phyloP scores from a whole-genome alignment of 768 basidiomycete genomes.

The Asterophora lycoperdoides region DNA sequence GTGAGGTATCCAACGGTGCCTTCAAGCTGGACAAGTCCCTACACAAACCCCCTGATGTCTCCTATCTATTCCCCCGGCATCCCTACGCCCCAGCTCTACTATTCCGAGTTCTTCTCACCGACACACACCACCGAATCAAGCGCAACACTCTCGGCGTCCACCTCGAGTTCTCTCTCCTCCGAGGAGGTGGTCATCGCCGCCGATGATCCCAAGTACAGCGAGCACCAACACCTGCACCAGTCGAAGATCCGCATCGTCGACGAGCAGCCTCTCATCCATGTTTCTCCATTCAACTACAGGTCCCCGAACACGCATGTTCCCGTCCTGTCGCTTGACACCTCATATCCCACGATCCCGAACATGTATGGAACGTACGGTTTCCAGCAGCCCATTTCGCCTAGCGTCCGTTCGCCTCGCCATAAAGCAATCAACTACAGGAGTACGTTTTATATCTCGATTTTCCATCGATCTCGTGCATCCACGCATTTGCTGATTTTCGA shows the following conservation, averaged over 20 bases:
- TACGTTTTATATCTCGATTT: slow-evolving; percentile 16
- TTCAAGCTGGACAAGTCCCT: slow-evolving; percentile 3
- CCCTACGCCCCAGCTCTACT: slow-evolving; percentile 5
- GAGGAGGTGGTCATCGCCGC: slow-evolving; percentile 32
- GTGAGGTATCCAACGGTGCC: slow-evolving; percentile 4
- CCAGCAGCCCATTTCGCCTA: slow-evolving; percentile 8
- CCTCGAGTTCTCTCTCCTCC: slow-evolving; percentile 22
- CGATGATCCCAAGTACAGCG: slow-evolving; percentile 37
- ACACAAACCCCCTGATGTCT: slow-evolving; percentile 3
- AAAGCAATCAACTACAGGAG: slow-evolving; percentile 41
- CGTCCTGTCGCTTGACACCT: slow-evolving; percentile 17
- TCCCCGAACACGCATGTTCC: slow-evolving; percentile 9
- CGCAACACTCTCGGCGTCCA: slow-evolving; percentile 13
- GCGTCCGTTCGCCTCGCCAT: slow-evolving; percentile 17
- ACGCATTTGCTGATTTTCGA: not conserved
- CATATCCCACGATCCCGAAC: slow-evolving; percentile 12
- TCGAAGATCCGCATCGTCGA: slow-evolving; percentile 35
- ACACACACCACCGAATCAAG: slow-evolving; percentile 11
- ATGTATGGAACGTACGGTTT: slow-evolving; percentile 11
- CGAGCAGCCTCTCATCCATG: slow-evolving; percentile 28
- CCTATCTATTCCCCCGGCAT: slow-evolving; percentile 10
- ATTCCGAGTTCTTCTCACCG: slow-evolving; percentile 12
- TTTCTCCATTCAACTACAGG: slow-evolving; percentile 25
- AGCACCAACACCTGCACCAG: slow-evolving; percentile 37
- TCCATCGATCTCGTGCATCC: not conserved